phyloP scores from a whole-genome alignment of 176 grass and related monocot genomes.

The maize (Zea mays) region Zm-B73-REFERENCE-NAM-5.0 NC_050102.1:12152501-12153000 shows the following conservation, averaged over 20 bases:
- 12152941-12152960: neutral
- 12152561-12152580: neutral
- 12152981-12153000: neutral
- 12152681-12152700: neutral
- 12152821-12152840: neutral
- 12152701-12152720: rapidly evolving
- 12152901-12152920: neutral
- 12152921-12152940: neutral
- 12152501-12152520: neutral
- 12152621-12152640: neutral
- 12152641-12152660: neutral
- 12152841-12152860: neutral
- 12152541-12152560: neutral
- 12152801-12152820: constrained; percentile 13
- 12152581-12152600: neutral
- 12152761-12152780: neutral
- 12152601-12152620: neutral
- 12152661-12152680: neutral
- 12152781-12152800: rapidly evolving
- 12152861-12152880: neutral
- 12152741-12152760: neutral
- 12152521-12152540: neutral
- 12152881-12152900: neutral
- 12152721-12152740: neutral
- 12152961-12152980: neutral